phyloP scores from a whole-genome alignment of 2,329 filamentous ascomycete species.

The Fusarium pininemorale region DNA sequence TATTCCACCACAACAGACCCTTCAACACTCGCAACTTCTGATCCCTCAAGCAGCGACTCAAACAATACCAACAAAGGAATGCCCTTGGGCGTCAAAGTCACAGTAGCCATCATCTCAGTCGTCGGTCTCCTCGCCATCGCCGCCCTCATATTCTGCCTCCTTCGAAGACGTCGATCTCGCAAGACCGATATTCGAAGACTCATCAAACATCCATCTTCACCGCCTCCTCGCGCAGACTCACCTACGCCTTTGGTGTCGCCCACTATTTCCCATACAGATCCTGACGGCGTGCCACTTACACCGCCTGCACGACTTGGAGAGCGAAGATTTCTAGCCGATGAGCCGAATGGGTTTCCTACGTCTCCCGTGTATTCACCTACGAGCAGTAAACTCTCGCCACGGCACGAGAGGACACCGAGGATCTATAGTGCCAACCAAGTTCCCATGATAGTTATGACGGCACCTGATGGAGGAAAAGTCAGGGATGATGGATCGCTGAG shows the following conservation, averaged over 20 bases:
- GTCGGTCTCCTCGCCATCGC: constrained; percentile 51
- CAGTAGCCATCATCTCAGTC: constrained; percentile 55
- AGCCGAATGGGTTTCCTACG: constrained; percentile 45
- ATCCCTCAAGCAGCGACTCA: constrained; percentile 13
- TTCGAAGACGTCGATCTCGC: constrained; percentile 43
- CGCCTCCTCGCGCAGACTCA: constrained; percentile 45
- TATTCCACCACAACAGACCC: constrained; percentile 30
- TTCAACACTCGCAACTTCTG: constrained; percentile 24
- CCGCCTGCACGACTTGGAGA: constrained; percentile 61
- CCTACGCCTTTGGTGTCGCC: constrained; percentile 56
- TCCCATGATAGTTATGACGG: constrained; percentile 31
- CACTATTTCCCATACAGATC: constrained; percentile 39
- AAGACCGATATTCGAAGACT: constrained; percentile 12
- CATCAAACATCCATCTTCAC: constrained; percentile 37
- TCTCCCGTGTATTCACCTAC: constrained; percentile 52
- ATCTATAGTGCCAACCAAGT: constrained; percentile 19
- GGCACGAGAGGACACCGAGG: constrained; percentile 40
- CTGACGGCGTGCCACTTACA: constrained; percentile 46
- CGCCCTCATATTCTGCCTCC: constrained; percentile 49
- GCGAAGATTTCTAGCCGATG: constrained; percentile 48
- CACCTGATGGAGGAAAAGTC: constrained; percentile 11
- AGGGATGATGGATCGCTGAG: background rate
- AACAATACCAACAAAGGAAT: constrained; percentile 36
- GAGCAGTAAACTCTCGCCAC: constrained; percentile 49
- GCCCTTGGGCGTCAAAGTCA: constrained; percentile 53